Evolutionary conservation across 2,329 filamentous ascomycete genomes (phyloP).

Genomic region (Ophiocordyceps sinensis): DNA sequence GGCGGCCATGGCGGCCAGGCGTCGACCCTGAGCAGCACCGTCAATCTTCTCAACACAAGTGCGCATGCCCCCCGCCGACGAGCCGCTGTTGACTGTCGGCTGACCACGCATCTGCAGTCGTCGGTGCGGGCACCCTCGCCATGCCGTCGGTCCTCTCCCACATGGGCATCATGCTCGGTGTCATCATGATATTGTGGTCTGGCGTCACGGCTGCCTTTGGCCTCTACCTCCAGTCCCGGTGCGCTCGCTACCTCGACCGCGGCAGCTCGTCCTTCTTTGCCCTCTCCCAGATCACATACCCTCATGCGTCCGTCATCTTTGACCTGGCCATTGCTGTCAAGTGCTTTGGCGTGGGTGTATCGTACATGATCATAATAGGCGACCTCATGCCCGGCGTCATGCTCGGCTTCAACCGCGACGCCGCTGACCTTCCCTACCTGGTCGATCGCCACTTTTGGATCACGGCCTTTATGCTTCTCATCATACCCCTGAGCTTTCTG

Average conservation of each 20-base stretch:
- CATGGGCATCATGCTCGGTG: constrained; percentile 81
- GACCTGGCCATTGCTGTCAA: constrained; percentile 94
- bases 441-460: constrained; percentile 94
- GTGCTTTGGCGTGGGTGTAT: constrained; percentile 94
- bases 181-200: constrained; percentile 80
- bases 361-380: constrained; percentile 96
- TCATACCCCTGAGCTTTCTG: constrained; percentile 89
- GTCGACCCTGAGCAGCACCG: constrained; percentile 77
- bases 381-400: constrained; percentile 96
- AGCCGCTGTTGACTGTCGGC: background rate
- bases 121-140: constrained; percentile 85
- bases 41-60: constrained; percentile 97
- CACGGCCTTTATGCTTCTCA: constrained; percentile 89
- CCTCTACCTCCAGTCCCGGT: constrained; percentile 85
- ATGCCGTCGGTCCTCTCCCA: constrained; percentile 93
- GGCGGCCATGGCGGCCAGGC: constrained; percentile 57
- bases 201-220: constrained; percentile 81
- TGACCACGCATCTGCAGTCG: constrained; percentile 40
- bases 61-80: constrained; percentile 16
- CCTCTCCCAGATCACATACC: constrained; percentile 92
- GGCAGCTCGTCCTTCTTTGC: constrained; percentile 88
- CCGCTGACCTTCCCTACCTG: constrained; percentile 51
- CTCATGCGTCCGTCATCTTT: constrained; percentile 88
- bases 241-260: constrained; percentile 82
- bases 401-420: constrained; percentile 58